Conservation (phyloP, 2,329 filamentous ascomycete species). For the Aureobasidium musti region DNA sequence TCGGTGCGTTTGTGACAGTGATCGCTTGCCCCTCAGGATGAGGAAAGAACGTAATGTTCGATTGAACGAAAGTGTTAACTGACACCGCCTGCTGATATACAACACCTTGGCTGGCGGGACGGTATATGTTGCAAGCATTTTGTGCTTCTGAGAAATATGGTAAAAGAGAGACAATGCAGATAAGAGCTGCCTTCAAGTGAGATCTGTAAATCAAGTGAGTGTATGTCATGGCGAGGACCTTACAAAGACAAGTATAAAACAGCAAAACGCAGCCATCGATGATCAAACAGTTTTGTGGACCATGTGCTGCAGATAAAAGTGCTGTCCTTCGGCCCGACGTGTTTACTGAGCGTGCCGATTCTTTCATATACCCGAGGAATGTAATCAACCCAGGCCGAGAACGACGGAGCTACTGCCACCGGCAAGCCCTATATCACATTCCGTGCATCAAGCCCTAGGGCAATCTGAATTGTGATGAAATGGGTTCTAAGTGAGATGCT, state of each 20-base stretch:
- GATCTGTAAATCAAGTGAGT: background rate
- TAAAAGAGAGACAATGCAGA: background rate
- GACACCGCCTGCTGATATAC: slow-evolving; percentile 38
- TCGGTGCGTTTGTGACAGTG: slow-evolving; percentile 39
- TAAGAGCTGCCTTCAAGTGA: background rate
- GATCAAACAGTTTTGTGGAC: too few species aligned
- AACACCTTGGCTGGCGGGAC: slow-evolving; percentile 20
- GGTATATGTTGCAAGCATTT: slow-evolving; percentile 22
- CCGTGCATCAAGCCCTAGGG: background rate
- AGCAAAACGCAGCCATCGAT: background rate
- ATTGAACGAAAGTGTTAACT: slow-evolving; percentile 36
- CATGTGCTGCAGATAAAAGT: background rate
- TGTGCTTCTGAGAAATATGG: background rate
- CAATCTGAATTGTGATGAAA: background rate
- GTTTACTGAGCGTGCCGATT: background rate
- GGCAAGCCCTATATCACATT: background rate
- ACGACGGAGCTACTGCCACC: background rate
- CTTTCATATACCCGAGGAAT: slow-evolving; percentile 8
- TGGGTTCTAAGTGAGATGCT: background rate
- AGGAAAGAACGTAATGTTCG: slow-evolving; percentile 39
- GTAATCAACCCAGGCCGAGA: background rate
- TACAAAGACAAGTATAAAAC: background rate
- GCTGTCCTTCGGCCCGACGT: background rate
- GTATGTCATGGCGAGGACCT: background rate
- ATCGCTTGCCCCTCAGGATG: slow-evolving; percentile 33